These are phyloP conservation scores for Aquilaria sinensis DNA, from an alignment of 345 rosid species.

Conservation along the genomic window DNA sequence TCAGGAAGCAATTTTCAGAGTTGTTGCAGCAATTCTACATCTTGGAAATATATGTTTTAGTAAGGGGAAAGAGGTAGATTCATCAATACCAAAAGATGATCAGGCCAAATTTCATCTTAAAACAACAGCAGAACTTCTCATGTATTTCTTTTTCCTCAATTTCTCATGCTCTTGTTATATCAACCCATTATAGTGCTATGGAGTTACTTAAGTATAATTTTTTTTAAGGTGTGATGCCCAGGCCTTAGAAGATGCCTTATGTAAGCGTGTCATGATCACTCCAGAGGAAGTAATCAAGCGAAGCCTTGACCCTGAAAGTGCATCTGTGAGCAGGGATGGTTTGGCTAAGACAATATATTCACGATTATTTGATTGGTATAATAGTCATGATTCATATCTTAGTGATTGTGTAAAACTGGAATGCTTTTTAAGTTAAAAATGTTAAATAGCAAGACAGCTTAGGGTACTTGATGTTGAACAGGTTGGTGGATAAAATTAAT, in stretches of 20 bases:
- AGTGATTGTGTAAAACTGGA: background rate
- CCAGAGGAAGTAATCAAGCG: constrained; percentile 95
- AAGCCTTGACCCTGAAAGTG: constrained; percentile 89
- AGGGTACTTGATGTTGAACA: constrained; percentile 25
- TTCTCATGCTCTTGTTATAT: constrained; percentile 1
- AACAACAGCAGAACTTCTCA: constrained; percentile 78
- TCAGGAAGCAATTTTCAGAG: constrained; percentile 95
- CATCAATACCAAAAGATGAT: constrained; percentile 82
- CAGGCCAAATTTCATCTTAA: constrained; percentile 70
- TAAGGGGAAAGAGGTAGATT: constrained; percentile 82
- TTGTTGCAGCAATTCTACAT: constrained; percentile 87
- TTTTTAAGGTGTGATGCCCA: constrained; percentile 62
- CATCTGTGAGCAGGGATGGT: constrained; percentile 77
- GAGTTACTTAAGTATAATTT: background rate
- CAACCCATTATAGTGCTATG: background rate
- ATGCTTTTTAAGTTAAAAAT: background rate
- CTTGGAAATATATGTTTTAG: constrained; percentile 75
- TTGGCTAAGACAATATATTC: constrained; percentile 91
- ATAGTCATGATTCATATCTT: background rate
- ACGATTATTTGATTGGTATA: constrained; percentile 86
- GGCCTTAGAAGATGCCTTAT: constrained; percentile 86
- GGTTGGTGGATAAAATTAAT: constrained; percentile 87
- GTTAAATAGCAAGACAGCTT: constrained; percentile 4
- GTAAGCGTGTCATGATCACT: constrained; percentile 95
- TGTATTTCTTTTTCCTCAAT: constrained; percentile 33